Percentiles rank a stretch among this genome's conserved stretches.
Evolutionary conservation across 2,329 filamentous ascomycete genomes (phyloP).

Genomic region (Aschersonia sp.): DNA sequence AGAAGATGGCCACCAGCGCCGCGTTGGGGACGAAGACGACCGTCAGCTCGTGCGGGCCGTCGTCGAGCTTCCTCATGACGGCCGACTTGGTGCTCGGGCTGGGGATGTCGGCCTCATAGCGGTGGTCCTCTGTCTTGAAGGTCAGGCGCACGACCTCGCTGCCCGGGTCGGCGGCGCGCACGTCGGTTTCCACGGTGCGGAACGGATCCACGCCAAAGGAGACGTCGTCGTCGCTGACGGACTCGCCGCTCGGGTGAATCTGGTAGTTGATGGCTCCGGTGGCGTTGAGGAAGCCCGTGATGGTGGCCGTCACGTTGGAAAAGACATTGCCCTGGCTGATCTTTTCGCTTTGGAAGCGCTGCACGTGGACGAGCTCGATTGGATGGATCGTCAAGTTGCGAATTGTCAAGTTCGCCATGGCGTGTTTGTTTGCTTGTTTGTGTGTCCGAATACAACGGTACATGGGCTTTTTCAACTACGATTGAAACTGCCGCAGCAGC

Average conservation of each 20-base stretch:
- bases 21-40: conserved; percentile 47
- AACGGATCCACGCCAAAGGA: conserved; percentile 55
- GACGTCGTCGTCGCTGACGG: conserved; percentile 47
- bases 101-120: conserved; percentile 60
- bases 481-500: too few relatives aligned
- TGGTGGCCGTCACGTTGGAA: conserved; percentile 26
- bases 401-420: conserved; percentile 48
- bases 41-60: conserved; percentile 42
- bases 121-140: conserved; percentile 42
- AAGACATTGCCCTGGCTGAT: conserved; percentile 27
- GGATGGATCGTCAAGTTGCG: conserved; percentile 67
- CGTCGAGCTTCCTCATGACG: conserved; percentile 41
- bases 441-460: too few relatives aligned
- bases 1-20: conserved; percentile 50
- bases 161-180: conserved; percentile 41
- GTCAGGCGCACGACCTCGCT: conserved; percentile 60
- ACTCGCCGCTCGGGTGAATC: conserved; percentile 36
- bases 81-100: conserved; percentile 44
- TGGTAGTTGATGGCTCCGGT: conserved; percentile 16
- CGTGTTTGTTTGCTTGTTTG: too few relatives aligned
- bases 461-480: too few relatives aligned
- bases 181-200: conserved; percentile 38
- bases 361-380: conserved; percentile 58
- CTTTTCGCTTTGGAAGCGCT: conserved; percentile 50
- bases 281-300: conserved; percentile 29